Base-by-base conservation (phyloP, 2,329 filamentous ascomycete genomes). In the Stagonosporopsis chrysanthemi region DNA sequence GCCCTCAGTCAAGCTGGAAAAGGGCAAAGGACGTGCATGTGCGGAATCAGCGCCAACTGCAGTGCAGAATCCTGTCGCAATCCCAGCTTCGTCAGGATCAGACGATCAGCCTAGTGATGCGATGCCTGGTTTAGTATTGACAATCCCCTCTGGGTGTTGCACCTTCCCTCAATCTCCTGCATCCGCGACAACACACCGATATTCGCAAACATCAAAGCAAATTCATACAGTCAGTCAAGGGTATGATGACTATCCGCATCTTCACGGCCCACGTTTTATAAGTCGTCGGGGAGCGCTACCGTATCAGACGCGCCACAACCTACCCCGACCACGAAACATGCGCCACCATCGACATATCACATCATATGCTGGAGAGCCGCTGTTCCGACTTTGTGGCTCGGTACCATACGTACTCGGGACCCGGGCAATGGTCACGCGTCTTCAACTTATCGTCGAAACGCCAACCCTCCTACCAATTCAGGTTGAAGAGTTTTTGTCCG, bases 341-440 rank as follows among this genome's bases (percentile, higher is more conserved):
- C 9, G 17, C 23, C 3, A 39, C n/a, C 39, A 47, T n/a, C 35
- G 24, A 22, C 17, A 39, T 15, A 7, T 52, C 11, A 42, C 48
- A 2, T 28, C 7, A 33, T 52, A 57, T 28, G 54, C 54, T n/a
- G 54, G 54, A 33, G 42, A 47, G 2, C 29, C 42, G 6, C 48
- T 57, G 31, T 57, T 45, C 31, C 36, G 24, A 4, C 47, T 57
- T n/a, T 38, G 54, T 17, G 19, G n/a, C 14, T 33, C 54, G 14
- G 39, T 46, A 7, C 54, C 54, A 1, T 57, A 57, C 38, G 17
- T 57, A 11, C 54, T 57, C 12, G 54, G 49, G 26, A 43, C 54
- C 8, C 38, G 17, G 8, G 31, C 28, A 6, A 22, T 52, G 5
- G 22, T 47, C 12, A 29, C 14, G 22, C 54, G 48, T 22, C 36